Conservation (phyloP, 2,329 filamentous ascomycete species). For the Gyromitra esculenta region DNA sequence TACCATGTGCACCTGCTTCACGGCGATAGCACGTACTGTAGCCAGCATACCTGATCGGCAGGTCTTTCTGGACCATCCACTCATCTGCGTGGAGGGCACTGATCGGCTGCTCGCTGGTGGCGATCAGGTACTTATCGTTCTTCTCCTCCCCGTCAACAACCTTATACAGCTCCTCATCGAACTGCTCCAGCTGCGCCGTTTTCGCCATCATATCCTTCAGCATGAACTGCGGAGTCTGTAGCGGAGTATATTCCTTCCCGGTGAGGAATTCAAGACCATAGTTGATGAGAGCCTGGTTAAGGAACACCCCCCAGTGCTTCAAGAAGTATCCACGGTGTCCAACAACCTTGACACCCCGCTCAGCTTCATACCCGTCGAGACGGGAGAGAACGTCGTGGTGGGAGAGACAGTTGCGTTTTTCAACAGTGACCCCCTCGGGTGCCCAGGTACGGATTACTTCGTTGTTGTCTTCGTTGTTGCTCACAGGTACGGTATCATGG, state of each 20-base stretch:
- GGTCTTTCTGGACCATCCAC: slow-evolving; percentile 84
- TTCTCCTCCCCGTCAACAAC: slow-evolving; percentile 86
- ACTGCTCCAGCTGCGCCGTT: slow-evolving; percentile 95
- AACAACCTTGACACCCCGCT: slow-evolving; percentile 91
- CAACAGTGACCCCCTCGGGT: slow-evolving; percentile 76
- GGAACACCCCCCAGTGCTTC: slow-evolving; percentile 85
- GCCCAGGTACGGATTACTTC: slow-evolving; percentile 78
- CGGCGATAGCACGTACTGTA: slow-evolving; percentile 96
- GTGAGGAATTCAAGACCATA: slow-evolving; percentile 92
- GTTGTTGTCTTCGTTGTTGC: slow-evolving; percentile 90
- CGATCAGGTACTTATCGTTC: slow-evolving; percentile 84
- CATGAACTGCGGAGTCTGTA: slow-evolving; percentile 94
- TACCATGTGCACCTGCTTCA: slow-evolving; percentile 89
- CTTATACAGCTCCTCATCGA: slow-evolving; percentile 98
- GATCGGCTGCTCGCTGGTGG: slow-evolving; percentile 93
- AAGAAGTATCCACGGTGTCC: slow-evolving; percentile 95
- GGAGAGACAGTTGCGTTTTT: slow-evolving; percentile 81
- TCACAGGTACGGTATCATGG: slow-evolving; percentile 84
- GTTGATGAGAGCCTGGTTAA: slow-evolving; percentile 93
- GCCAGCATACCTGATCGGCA: slow-evolving; percentile 89
- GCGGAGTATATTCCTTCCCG: slow-evolving; percentile 79
- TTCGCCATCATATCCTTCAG: slow-evolving; percentile 95
- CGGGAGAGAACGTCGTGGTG: slow-evolving; percentile 93
- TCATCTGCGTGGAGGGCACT: slow-evolving; percentile 92
- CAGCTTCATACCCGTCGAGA: slow-evolving; percentile 90